phyloP scores from a whole-genome alignment of 306 rosid genomes.

The Dalbergia cultrata region DNA sequence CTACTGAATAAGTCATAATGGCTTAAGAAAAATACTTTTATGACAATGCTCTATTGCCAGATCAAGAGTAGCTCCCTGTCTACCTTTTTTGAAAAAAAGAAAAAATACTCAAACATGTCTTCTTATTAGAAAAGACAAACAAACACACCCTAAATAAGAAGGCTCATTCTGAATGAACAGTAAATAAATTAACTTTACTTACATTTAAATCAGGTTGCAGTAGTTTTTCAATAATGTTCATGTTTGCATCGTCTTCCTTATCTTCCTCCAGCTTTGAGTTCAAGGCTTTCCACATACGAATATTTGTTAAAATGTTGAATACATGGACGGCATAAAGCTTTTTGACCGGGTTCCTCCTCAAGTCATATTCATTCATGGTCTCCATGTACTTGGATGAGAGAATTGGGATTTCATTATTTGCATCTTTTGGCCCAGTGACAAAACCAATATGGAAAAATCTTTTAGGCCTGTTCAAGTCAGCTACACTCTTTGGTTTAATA shows the following conservation, averaged over 20 bases:
- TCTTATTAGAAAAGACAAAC: neutral
- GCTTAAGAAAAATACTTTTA: no score
- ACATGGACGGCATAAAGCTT: slow-evolving; percentile 36
- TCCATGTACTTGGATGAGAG: slow-evolving; percentile 14
- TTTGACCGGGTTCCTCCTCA: neutral
- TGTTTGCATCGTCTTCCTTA: neutral
- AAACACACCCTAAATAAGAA: neutral
- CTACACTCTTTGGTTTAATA: slow-evolving; percentile 43
- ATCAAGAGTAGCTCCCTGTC: no score
- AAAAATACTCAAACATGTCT: no score
- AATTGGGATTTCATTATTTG: neutral
- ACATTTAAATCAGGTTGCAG: slow-evolving; percentile 42
- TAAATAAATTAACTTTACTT: slow-evolving; percentile 18
- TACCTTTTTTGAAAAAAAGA: no score
- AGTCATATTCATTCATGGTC: neutral
- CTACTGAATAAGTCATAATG: no score
- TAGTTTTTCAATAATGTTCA: slow-evolving; percentile 43
- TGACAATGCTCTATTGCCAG: no score
- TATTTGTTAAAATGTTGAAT: slow-evolving; percentile 42
- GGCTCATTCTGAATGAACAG: neutral
- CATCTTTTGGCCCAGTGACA: neutral
- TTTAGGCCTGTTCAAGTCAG: slow-evolving; percentile 44
- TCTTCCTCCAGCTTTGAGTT: slow-evolving; percentile 5
- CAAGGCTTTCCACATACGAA: slow-evolving; percentile 49
- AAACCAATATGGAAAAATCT: slow-evolving; percentile 45